phyloP scores from a whole-genome alignment of 2,329 filamentous ascomycete genomes.

The Fusarium nygamai region DNA sequence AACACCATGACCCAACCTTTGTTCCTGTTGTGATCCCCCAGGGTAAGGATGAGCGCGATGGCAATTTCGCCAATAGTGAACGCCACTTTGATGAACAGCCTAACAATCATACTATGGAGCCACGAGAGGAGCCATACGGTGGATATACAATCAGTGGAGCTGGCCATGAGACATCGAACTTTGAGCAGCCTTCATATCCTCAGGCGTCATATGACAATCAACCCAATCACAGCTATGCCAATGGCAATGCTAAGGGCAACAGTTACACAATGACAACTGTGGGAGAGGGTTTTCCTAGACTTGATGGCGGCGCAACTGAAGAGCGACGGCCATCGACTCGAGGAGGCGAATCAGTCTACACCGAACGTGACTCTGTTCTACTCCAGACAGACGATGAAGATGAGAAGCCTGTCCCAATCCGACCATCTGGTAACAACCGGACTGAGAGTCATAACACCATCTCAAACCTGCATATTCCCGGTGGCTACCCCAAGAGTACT shows the following conservation, averaged over 20 bases:
- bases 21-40: conserved; percentile 35
- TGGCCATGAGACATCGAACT: conserved; percentile 2
- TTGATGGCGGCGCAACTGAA: conserved; percentile 17
- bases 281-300: conserved; percentile 39
- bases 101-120: conserved; percentile 13
- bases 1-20: conserved; percentile 28
- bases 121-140: conserved; percentile 10
- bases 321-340: conserved; percentile 9
- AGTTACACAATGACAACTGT: conserved; percentile 33
- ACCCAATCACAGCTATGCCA: conserved; percentile 11
- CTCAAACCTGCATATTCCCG: conserved; percentile 75
- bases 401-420: conserved; percentile 25
- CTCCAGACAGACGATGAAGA: conserved; percentile 40
- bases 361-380: conserved; percentile 36
- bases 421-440: conserved; percentile 44
- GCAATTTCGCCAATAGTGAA: conserved; percentile 8
- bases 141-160: conserved; percentile 8
- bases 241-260: conserved; percentile 16
- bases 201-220: conserved; percentile 17
- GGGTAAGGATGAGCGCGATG: conserved; percentile 21
- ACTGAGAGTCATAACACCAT: conserved; percentile 64
- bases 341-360: conserved; percentile 28
- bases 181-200: conserved; percentile 15
- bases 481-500: conserved; percentile 66
- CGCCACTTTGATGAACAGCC: conserved; percentile 8